Conservation (phyloP, 768 basidiomycete genomes). For the Amanita rimosa region DNA sequence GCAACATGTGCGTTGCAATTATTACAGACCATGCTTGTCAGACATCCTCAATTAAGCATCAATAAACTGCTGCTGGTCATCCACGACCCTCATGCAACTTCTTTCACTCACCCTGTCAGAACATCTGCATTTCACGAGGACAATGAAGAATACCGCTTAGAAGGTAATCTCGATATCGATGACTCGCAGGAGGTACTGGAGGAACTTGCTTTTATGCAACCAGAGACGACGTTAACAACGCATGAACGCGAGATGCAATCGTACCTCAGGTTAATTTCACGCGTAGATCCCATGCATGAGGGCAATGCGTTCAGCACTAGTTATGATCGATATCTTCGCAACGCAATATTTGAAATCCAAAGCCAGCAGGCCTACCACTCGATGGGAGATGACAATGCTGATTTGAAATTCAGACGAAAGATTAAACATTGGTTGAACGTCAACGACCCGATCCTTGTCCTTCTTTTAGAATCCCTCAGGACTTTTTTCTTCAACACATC, state of each 20-base stretch:
- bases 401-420: conserved; percentile 28
- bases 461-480: conserved; percentile 58
- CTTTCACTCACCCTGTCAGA: conserved; percentile 52
- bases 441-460: conserved; percentile 63
- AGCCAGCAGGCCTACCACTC: conserved; percentile 47
- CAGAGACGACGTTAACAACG: conserved; percentile 65
- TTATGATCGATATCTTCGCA: conserved; percentile 73
- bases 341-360: conserved; percentile 61
- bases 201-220: conserved; percentile 39
- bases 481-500: conserved; percentile 80
- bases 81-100: conserved; percentile 61
- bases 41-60: conserved; percentile 53
- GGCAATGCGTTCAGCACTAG: conserved; percentile 74
- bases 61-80: conserved; percentile 64
- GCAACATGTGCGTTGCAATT: conserved; percentile 74
- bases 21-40: conserved; percentile 60
- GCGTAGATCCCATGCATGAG: conserved; percentile 58
- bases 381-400: conserved; percentile 25
- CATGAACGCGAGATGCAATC: conserved; percentile 79
- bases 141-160: conserved; percentile 8
- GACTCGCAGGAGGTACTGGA: conserved; percentile 16
- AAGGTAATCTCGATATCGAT: conserved; percentile 40
- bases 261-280: conserved; percentile 69
- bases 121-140: conserved; percentile 9
- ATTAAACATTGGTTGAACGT: conserved; percentile 69